Percentiles rank a stretch among this genome's conserved stretches.
Evolutionary conservation across 768 basidiomycete species (phyloP).

Genomic region (Amylocystis lapponica): DNA sequence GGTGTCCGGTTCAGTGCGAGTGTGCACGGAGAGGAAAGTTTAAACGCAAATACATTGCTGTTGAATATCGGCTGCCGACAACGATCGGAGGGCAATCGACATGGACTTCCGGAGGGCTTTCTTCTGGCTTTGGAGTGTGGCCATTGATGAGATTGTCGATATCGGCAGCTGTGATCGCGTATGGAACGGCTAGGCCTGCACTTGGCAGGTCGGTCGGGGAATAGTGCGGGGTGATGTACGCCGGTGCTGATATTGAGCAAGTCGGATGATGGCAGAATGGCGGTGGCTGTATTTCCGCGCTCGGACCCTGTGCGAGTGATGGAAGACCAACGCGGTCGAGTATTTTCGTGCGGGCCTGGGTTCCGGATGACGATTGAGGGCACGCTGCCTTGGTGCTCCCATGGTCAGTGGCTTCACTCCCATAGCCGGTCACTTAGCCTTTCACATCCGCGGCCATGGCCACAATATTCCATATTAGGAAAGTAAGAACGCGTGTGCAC

Average conservation of each 20-base stretch:
- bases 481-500: constrained; percentile 5
- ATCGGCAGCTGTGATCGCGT: neutral
- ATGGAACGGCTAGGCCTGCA: too few species aligned
- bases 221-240: too few species aligned
- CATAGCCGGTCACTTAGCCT: constrained; percentile 17
- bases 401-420: constrained; percentile 3
- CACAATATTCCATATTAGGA: constrained; percentile 5
- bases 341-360: too few species aligned
- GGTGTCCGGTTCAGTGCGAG: constrained; percentile 14
- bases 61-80: constrained; percentile 42
- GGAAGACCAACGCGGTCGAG: too few species aligned
- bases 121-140: constrained; percentile 45
- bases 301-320: too few species aligned
- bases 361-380: too few species aligned
- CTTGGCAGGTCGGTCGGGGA: too few species aligned
- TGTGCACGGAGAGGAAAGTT: constrained; percentile 2
- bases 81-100: constrained; percentile 34
- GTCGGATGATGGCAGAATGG: too few species aligned
- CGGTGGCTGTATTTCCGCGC: too few species aligned
- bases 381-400: too few species aligned
- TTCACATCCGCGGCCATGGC: constrained; percentile 12
- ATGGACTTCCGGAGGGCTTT: constrained; percentile 48
- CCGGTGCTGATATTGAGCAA: too few species aligned
- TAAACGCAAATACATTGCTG: constrained; percentile 50
- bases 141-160: constrained; percentile 3